Base-by-base conservation (phyloP, 345 rosid genomes). In the Sonneratia alba region DNA sequence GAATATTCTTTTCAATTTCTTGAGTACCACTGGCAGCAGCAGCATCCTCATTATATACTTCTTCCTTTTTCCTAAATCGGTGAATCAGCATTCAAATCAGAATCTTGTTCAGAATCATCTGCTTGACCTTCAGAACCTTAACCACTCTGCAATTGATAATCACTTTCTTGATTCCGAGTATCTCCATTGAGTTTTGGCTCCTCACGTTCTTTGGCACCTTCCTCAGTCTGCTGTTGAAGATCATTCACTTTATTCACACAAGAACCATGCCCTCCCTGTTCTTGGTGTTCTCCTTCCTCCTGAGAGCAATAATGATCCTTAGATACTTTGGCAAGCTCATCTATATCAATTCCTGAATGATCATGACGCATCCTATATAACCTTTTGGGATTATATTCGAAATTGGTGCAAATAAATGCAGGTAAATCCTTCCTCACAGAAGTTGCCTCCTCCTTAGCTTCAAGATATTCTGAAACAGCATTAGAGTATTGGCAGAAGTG, bases 401-500 rank as follows among this genome's bases (percentile, higher is more conserved):
- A 72, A 69, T 71, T 53, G 67, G 24, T 34, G 64, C 11, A 24
- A 74, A 84, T 22, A 78, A 82, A 83, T 40, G 75, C 71, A 72
- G 72, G 70, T 32, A 87, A 71, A 64, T 81, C 69, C 74, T 82
- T 83, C 81, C 80, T 80, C 36, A 83, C 84, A 56, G 10, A 71
- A 70, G 81, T 69, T 59, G 77, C 77, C 38, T 62, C 73, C 61
- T 73, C 74, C 82, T 80, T 83, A 57, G 82, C 79, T 77, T 80
- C 79, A 42, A 79, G 74, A 71, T 81, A 84, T 43, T 83, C 74
- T n/a, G 86, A 80, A 68, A 82, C 76, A 13, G 85, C 80, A 62
- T 36, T 68, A 55, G 86, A 76, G 83, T 78, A 84, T 48, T 83
- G 77, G 77, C 94, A 89, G 74, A 83, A 85, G 19, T 88, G 89